Base-by-base conservation (phyloP, 108 stramenopile species). In the Discostella stelligeroides region DNA sequence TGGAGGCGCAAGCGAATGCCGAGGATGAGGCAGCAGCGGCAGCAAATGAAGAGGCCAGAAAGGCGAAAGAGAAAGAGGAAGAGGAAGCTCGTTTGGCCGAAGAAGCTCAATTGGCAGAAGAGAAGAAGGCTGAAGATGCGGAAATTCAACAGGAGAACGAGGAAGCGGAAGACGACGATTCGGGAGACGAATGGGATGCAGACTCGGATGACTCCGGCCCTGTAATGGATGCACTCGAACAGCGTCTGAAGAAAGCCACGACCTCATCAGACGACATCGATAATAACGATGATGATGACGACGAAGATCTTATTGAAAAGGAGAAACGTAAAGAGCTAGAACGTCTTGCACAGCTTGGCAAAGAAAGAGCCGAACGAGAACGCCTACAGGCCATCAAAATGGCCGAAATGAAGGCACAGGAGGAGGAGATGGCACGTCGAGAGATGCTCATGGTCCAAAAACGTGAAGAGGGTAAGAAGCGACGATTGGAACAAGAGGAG, bases 131-230 rank as follows among this genome's bases (percentile, higher is more conserved):
- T 14, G 65, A 84, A 25, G 68, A 85, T 27, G 73, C 63, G 43
- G 60, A 77, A 34, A 74, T 72, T 42, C 73, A 75, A 37, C 53
- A 81, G 29, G 76, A 74, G 6, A 65, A 74, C n/a, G 72, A 63
- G 41, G 74, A 54, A 56, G 94, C 82, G 60, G 88, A 95, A 53
- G 81, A 84, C 82, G 89, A 88, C 41, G 88, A 86, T 34, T 88
- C 88, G 5, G 91, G 87, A 27, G 95, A 91, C 60, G 95, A 96
- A 51, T 92, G 89, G 92, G 88, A 90, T 63, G 90, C 90, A 10
- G 80, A 87, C 60, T 85, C 81, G 30, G 86, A 88, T 63, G 72
- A 79, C 55, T 82, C 75, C 29, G 90, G 85, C 30, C 87, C 86
- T 25, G 89, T 86, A 57, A 83, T 95, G 45, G 85, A 86, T 53